Evolutionary conservation across 1,139 yeast genomes (phyloP).

Genomic region (Kluyveromyces marxianus): DNA sequence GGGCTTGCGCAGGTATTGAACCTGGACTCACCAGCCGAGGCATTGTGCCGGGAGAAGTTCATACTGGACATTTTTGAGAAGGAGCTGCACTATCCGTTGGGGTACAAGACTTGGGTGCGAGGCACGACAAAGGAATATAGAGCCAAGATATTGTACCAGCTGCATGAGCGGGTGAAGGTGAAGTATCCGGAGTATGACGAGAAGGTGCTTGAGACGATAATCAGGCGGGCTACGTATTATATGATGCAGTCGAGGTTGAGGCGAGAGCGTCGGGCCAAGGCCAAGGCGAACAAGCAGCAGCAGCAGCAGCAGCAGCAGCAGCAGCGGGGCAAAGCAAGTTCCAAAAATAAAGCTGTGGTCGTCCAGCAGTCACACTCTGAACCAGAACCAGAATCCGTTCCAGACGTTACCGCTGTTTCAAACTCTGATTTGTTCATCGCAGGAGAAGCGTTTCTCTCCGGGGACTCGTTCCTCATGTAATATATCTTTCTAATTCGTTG

Average conservation of each 20-base stretch:
- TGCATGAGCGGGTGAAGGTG: conserved; percentile 40
- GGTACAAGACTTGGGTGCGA: conserved; percentile 74
- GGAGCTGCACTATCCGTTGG: conserved; percentile 60
- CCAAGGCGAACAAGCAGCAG: conserved; percentile 21
- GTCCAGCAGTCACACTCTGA: no score
- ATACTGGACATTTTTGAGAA: conserved; percentile 50
- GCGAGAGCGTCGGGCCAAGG: conserved; percentile 49
- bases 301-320: background rate
- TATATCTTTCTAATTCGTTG: background rate
- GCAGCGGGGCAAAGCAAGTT: no score
- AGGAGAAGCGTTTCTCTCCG: background rate
- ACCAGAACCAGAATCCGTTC: no score
- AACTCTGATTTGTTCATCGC: background rate
- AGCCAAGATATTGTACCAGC: conserved; percentile 39
- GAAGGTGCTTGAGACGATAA: conserved; percentile 55
- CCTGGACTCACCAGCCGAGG: conserved; percentile 46
- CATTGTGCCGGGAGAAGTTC: conserved; percentile 51
- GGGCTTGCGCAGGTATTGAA: conserved; percentile 49
- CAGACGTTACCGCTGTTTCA: background rate
- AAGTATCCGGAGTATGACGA: conserved; percentile 48
- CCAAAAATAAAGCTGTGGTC: no score
- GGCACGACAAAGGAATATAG: conserved; percentile 57
- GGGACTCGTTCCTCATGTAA: conserved; percentile 8
- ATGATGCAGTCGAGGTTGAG: conserved; percentile 75
- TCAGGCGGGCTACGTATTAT: conserved; percentile 72